These are phyloP conservation scores for Vitis hybrid DNA, from an alignment of 177 flowering plant genomes.

Conservation along the genomic window DNA sequence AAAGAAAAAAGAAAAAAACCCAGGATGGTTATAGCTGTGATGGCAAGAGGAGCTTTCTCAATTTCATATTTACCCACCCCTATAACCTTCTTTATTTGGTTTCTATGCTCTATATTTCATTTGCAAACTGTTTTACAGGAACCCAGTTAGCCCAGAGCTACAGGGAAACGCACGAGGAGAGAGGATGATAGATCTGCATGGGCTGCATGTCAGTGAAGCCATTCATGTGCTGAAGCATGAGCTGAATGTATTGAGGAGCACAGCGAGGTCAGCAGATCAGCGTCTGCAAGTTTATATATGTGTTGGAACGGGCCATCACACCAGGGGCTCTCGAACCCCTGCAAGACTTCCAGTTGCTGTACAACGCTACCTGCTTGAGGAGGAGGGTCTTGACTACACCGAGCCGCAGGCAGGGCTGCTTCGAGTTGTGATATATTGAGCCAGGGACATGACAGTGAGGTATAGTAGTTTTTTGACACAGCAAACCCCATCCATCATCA, in stretches of 20 bases:
- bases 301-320: slow-evolving; percentile 97
- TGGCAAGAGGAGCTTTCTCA: background rate
- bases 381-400: slow-evolving; percentile 80
- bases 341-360: slow-evolving; percentile 89
- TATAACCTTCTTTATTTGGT: too few relatives aligned
- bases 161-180: slow-evolving; percentile 69
- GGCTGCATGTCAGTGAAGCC: slow-evolving; percentile 91
- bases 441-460: slow-evolving; percentile 22
- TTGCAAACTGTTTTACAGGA: slow-evolving; percentile 39
- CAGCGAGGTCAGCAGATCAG: slow-evolving; percentile 80
- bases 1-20: background rate
- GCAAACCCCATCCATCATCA: slow-evolving; percentile 8
- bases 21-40: too few relatives aligned
- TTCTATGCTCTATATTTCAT: too few relatives aligned
- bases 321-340: slow-evolving; percentile 87
- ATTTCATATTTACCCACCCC: too few relatives aligned
- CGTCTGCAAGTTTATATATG: slow-evolving; percentile 78
- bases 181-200: slow-evolving; percentile 88
- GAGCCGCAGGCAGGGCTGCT: slow-evolving; percentile 98
- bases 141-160: slow-evolving; percentile 49
- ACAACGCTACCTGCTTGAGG: slow-evolving; percentile 84
- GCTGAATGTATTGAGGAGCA: slow-evolving; percentile 55
- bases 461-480: slow-evolving; percentile 37
- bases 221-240: slow-evolving; percentile 81
- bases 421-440: slow-evolving; percentile 83